phyloP scores from a whole-genome alignment of 1,284 basidiomycete species.

The Ustilago cynodontis region DNA sequence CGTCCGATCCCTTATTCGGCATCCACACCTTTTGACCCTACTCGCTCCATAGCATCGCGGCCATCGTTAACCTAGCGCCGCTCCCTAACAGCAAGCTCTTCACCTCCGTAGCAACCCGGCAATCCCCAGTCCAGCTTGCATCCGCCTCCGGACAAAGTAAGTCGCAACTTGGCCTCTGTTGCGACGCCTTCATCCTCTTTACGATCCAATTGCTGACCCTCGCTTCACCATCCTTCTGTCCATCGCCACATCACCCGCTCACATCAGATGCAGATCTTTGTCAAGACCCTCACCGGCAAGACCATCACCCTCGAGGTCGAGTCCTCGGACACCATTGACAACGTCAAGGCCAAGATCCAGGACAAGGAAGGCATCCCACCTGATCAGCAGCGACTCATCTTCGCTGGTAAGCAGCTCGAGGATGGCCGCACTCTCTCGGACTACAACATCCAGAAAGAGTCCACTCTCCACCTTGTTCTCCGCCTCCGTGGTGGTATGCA shows the following conservation, averaged over 20 bases:
- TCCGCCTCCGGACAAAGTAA: conserved; percentile 26
- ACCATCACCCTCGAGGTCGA: conserved; percentile 72
- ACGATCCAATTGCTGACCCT: background rate
- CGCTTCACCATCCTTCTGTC: background rate
- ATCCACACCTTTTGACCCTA: conserved; percentile 1
- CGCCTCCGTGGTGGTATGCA: conserved; percentile 79
- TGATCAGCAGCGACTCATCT: conserved; percentile 67
- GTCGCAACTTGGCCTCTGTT: conserved; percentile 12
- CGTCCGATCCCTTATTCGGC: conserved; percentile 10
- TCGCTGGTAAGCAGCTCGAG: conserved; percentile 68
- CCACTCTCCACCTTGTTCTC: conserved; percentile 95
- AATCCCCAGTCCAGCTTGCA: conserved; percentile 2
- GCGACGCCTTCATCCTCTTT: background rate
- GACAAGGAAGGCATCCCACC: conserved; percentile 68
- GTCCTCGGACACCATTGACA: conserved; percentile 75
- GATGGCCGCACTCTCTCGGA: conserved; percentile 66
- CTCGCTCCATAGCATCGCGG: conserved; percentile 1
- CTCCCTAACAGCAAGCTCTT: conserved; percentile 1
- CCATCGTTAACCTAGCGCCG: background rate
- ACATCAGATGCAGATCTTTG: conserved; percentile 57
- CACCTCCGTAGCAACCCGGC: background rate
- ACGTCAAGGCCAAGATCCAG: conserved; percentile 73
- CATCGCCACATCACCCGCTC: background rate
- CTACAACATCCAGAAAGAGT: conserved; percentile 96
- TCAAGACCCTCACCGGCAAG: conserved; percentile 62